phyloP scores from a whole-genome alignment of 23 red algal species.

The Gracilariopsis chorda region DNA sequence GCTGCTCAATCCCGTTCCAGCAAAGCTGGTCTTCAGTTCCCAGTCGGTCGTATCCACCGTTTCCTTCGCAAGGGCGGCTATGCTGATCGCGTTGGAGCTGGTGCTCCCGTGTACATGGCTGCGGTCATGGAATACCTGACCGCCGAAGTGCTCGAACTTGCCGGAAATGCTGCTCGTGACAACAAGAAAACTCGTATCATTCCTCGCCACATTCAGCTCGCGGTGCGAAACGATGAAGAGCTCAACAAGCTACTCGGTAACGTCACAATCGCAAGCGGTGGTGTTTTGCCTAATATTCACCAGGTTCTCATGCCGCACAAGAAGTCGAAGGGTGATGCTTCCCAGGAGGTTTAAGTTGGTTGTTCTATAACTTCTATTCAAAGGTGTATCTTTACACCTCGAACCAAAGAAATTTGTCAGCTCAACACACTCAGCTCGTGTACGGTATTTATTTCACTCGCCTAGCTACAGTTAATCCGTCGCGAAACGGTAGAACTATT shows the following conservation, averaged over 20 bases:
- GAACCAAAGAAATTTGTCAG: conserved; percentile 32
- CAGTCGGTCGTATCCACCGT: conserved; percentile 96
- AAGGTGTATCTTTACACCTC: conserved; percentile 81
- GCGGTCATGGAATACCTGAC: conserved; percentile 99
- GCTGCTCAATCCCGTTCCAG: conserved; percentile 79
- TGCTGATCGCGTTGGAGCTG: conserved; percentile 96
- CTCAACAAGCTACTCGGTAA: conserved; percentile 95
- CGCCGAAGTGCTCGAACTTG: conserved; percentile 98
- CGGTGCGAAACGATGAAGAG: conserved; percentile 99
- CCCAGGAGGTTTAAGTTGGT: conserved; percentile 67
- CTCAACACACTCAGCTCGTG: too few species aligned
- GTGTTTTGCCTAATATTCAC: conserved; percentile 97
- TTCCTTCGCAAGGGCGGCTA: conserved; percentile 93
- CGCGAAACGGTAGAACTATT: conserved; percentile 80
- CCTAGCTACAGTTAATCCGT: conserved; percentile 79
- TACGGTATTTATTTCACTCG: conserved; percentile 9
- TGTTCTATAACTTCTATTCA: not conserved
- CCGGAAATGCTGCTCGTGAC: conserved; percentile 98
- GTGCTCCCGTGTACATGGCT: conserved; percentile 98
- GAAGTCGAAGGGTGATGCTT: conserved; percentile 84
- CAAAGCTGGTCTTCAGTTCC: conserved; percentile 99
- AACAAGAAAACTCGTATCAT: conserved; percentile 99
- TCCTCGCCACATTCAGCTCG: conserved; percentile 98
- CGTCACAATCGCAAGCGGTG: conserved; percentile 97
- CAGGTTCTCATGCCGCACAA: conserved; percentile 88